Conservation (phyloP, 2,329 filamentous ascomycete genomes). For the Exophiala oligosperma region DNA sequence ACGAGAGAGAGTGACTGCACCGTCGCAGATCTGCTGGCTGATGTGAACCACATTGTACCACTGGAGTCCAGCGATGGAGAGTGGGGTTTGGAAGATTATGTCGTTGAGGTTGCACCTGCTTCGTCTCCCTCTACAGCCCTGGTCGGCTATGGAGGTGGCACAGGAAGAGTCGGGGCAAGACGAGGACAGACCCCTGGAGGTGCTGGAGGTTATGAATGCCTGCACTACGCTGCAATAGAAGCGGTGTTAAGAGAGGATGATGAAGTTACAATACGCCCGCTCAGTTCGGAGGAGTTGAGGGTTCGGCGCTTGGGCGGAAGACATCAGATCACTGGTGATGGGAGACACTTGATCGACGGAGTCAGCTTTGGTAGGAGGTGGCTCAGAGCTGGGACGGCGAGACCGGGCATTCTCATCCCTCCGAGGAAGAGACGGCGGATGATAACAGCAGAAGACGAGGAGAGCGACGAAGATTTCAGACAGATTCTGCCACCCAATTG, state of each 20-base stretch:
- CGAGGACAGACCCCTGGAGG: too few relatives aligned
- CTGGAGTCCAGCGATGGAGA: conserved; percentile 67
- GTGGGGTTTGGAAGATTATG: conserved; percentile 90
- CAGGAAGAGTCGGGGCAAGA: too few relatives aligned
- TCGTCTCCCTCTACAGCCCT: not conserved
- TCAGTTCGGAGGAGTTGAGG: conserved; percentile 72
- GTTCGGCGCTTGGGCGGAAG: conserved; percentile 73
- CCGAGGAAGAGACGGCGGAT: conserved; percentile 68
- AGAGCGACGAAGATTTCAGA: conserved; percentile 32
- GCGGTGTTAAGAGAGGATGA: conserved; percentile 78
- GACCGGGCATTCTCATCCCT: conserved; percentile 70
- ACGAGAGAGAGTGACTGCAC: conserved; percentile 56
- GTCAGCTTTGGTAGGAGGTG: conserved; percentile 77
- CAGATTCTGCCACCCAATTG: conserved; percentile 6
- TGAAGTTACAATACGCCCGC: conserved; percentile 78
- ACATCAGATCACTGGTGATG: conserved; percentile 75
- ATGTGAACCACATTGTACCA: conserved; percentile 77
- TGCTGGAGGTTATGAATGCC: conserved; percentile 65
- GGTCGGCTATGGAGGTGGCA: too few relatives aligned
- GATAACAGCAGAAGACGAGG: conserved; percentile 31
- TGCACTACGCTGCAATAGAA: conserved; percentile 76
- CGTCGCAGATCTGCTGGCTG: conserved; percentile 72
- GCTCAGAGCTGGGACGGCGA: conserved; percentile 55
- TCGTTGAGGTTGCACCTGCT: conserved; percentile 66
- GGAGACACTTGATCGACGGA: conserved; percentile 80